Conservation (phyloP, 345 rosid species). For the Kandelia obovata region DNA sequence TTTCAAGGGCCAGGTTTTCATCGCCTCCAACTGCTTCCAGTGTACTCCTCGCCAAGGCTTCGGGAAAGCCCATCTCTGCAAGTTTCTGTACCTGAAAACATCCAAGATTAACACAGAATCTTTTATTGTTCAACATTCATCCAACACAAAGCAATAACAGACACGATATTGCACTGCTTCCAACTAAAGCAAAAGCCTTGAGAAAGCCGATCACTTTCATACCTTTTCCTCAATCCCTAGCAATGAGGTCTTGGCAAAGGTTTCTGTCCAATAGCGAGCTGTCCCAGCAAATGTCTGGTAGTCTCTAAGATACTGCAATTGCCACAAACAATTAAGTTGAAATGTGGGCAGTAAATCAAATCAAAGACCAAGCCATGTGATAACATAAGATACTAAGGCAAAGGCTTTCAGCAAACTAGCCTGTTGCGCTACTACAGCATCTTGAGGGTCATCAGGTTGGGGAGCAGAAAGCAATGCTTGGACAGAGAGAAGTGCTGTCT, state of each 20-base stretch:
- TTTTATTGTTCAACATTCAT: slow-evolving; percentile 8
- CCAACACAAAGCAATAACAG: not conserved
- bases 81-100: slow-evolving; percentile 70
- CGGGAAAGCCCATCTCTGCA: slow-evolving; percentile 97
- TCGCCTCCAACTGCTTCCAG: slow-evolving; percentile 83
- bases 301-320: slow-evolving; percentile 77
- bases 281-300: slow-evolving; percentile 82
- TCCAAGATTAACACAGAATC: too few species aligned
- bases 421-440: slow-evolving; percentile 99
- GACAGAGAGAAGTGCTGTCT: slow-evolving; percentile 94
- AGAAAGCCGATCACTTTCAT: slow-evolving; percentile 7
- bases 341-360: not conserved
- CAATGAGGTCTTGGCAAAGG: slow-evolving; percentile 81
- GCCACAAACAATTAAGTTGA: slow-evolving; percentile 10
- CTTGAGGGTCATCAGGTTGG: slow-evolving; percentile 97
- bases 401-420: slow-evolving; percentile 26
- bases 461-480: slow-evolving; percentile 96
- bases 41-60: slow-evolving; percentile 68
- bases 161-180: not conserved
- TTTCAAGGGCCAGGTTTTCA: slow-evolving; percentile 94
- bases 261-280: slow-evolving; percentile 98
- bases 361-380: not conserved
- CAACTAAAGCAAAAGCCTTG: not conserved
- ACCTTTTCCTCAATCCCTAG: slow-evolving; percentile 89
- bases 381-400: not conserved